phyloP scores from a whole-genome alignment of 352 stramenopile species.

The Globisporangium viniferum region DNA sequence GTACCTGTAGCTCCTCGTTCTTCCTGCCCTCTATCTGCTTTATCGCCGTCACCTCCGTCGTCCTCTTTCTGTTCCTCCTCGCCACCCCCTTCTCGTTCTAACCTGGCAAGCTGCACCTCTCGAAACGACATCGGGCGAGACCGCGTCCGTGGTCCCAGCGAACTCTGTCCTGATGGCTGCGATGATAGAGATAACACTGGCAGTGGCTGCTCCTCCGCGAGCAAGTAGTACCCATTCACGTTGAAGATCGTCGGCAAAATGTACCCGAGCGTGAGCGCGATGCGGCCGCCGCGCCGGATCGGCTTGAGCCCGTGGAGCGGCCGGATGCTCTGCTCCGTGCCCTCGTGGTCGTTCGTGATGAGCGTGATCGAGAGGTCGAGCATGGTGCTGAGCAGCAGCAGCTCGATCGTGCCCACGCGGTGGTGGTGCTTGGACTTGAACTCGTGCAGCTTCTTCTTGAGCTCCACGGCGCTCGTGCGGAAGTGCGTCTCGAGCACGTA shows the following conservation, averaged over 20 bases:
- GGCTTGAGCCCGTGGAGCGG: slow-evolving; percentile 45
- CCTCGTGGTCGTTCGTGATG: slow-evolving; percentile 80
- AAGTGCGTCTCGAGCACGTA: slow-evolving; percentile 54
- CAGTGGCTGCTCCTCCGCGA: slow-evolving; percentile 23
- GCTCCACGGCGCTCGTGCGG: slow-evolving; percentile 48
- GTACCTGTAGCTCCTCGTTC: background rate
- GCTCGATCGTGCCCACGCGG: slow-evolving; percentile 61
- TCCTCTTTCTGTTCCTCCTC: slow-evolving; percentile 14
- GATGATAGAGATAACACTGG: background rate
- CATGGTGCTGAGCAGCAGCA: slow-evolving; percentile 72
- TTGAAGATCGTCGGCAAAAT: slow-evolving; percentile 67
- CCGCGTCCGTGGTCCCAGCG: background rate
- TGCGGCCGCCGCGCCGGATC: slow-evolving; percentile 48
- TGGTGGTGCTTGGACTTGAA: slow-evolving; percentile 61
- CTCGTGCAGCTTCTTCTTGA: slow-evolving; percentile 78
- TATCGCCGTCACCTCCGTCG: background rate
- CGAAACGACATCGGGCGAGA: slow-evolving; percentile 2
- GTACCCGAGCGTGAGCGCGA: slow-evolving; percentile 67
- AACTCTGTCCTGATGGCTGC: background rate
- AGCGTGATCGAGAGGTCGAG: slow-evolving; percentile 69
- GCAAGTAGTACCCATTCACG: slow-evolving; percentile 66
- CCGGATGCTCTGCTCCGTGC: slow-evolving; percentile 56
- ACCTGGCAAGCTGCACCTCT: background rate
- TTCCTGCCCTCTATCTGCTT: background rate
- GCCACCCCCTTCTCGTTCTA: background rate